These are phyloP conservation scores for Aureobasidium sp. DNA, from an alignment of 2,329 filamentous ascomycete genomes.

Conservation along the genomic window DNA sequence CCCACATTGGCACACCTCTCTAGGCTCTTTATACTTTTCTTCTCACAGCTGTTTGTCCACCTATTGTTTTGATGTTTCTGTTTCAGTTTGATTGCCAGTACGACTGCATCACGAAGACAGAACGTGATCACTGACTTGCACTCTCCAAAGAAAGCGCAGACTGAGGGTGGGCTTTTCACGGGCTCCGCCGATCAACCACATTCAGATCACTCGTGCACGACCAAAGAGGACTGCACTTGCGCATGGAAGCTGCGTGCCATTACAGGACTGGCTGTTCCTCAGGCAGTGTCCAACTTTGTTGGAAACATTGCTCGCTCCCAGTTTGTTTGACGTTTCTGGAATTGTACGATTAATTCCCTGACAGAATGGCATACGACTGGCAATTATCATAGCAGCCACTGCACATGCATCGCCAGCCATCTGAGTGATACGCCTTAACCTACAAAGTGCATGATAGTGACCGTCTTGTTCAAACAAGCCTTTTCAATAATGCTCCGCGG, in stretches of 20 bases:
- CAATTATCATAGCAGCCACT: neutral
- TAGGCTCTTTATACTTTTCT: neutral
- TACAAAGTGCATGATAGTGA: neutral
- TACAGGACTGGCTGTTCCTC: neutral
- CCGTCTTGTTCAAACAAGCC: neutral
- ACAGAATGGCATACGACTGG: neutral
- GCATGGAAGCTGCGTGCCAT: neutral
- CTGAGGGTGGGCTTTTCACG: neutral
- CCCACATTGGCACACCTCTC: neutral
- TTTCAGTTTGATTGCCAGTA: neutral
- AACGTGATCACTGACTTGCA: neutral
- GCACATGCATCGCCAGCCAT: neutral
- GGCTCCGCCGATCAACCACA: neutral
- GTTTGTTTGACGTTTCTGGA: neutral
- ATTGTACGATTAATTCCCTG: too few relatives aligned
- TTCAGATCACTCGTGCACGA: neutral
- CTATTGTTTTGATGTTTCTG: neutral
- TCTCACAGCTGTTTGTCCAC: neutral
- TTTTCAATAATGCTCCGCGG: neutral
- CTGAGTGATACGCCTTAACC: neutral
- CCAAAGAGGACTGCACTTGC: neutral
- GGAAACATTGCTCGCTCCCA: neutral
- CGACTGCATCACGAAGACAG: neutral
- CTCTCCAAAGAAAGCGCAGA: neutral
- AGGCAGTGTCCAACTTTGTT: neutral